These are phyloP conservation scores for Rhynchospora tenuis DNA, from an alignment of 176 grass and related monocot species.

Conservation along the genomic window DNA sequence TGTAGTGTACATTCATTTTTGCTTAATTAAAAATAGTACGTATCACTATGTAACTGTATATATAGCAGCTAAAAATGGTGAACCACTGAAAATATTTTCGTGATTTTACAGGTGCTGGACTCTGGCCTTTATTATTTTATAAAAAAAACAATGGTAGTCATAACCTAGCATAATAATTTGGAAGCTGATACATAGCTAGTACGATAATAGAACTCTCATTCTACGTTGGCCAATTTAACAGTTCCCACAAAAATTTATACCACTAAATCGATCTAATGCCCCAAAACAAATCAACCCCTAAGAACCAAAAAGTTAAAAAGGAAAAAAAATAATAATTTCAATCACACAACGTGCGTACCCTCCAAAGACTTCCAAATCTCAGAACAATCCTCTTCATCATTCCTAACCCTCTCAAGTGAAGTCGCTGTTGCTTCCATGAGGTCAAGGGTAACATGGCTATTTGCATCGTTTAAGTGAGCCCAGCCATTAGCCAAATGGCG, in stretches of 20 bases:
- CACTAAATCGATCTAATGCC: neutral
- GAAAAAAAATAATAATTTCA: neutral
- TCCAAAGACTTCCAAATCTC: constrained; percentile 51
- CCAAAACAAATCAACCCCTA: neutral
- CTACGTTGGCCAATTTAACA: neutral
- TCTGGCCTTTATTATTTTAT: no score
- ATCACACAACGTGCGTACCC: constrained; percentile 46
- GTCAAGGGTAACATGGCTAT: constrained; percentile 59
- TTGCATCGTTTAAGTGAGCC: constrained; percentile 1
- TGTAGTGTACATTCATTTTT: no score
- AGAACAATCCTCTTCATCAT: constrained; percentile 41
- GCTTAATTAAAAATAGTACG: no score
- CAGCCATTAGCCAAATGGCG: neutral
- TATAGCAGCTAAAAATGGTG: no score
- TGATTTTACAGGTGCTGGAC: no score
- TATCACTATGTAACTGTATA: no score
- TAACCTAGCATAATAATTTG: neutral
- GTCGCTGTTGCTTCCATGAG: constrained; percentile 61
- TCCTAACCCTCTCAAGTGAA: constrained; percentile 15
- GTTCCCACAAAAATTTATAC: neutral
- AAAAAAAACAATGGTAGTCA: neutral
- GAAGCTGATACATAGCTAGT: neutral
- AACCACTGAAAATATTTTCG: no score
- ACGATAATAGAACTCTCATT: neutral
- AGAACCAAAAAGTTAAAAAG: neutral